Conservation (phyloP, 2,329 filamentous ascomycete species). For the Colletotrichum somersetense region DNA sequence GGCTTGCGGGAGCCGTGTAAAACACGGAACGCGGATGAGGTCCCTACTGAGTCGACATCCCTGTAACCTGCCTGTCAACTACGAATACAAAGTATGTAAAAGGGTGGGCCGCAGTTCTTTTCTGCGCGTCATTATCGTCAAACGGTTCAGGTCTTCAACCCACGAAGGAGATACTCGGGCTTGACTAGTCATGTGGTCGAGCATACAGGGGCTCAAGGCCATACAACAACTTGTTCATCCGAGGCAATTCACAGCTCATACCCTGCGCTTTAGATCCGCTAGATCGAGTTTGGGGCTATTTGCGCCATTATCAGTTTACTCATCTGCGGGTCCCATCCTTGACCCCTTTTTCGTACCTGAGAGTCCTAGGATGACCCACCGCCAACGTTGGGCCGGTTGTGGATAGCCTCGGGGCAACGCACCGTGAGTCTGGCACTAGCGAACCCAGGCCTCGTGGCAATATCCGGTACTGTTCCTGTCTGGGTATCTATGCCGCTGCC, state of each 20-base stretch:
- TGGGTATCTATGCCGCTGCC: constrained; percentile 9
- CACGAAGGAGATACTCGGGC: constrained; percentile 9
- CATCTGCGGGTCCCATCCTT: not conserved
- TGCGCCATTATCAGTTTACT: not conserved
- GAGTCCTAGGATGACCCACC: constrained; percentile 4
- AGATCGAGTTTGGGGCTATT: not conserved
- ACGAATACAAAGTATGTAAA: too few species aligned
- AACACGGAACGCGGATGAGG: constrained; percentile 14
- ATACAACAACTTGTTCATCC: not conserved
- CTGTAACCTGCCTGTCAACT: constrained; percentile 1
- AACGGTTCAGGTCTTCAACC: not conserved
- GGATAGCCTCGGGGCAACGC: constrained; percentile 23
- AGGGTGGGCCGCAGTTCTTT: not conserved
- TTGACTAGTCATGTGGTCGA: not conserved
- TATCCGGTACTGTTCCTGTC: constrained; percentile 2
- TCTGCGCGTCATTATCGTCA: constrained; percentile 30
- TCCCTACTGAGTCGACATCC: constrained; percentile 25
- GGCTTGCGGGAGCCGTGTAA: not conserved
- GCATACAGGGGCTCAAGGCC: not conserved
- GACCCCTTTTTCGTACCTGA: not conserved
- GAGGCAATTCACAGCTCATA: not conserved
- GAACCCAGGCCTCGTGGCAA: constrained; percentile 21
- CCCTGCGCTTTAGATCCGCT: not conserved
- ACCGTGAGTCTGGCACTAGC: constrained; percentile 9
- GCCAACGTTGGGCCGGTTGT: constrained; percentile 32